These are phyloP conservation scores for Xylariaceae sp. DNA, from an alignment of 2,329 filamentous ascomycete genomes.

Conservation along the genomic window DNA sequence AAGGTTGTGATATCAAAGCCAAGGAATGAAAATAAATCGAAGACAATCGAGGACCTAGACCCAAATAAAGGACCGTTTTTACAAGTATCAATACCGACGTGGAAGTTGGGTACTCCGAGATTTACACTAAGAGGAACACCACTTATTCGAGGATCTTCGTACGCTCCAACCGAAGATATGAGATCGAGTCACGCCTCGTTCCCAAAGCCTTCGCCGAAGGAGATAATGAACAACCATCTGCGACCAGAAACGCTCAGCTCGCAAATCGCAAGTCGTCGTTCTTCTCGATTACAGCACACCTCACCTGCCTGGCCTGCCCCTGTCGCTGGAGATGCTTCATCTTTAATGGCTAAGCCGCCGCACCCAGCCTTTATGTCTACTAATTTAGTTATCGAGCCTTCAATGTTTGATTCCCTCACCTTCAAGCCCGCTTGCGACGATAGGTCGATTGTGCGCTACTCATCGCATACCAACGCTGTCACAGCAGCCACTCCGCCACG, in stretches of 20 bases:
- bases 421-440: slow-evolving; percentile 81
- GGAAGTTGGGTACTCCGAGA: slow-evolving; percentile 79
- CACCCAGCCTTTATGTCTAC: slow-evolving; percentile 57
- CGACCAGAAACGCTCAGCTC: slow-evolving; percentile 39
- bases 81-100: slow-evolving; percentile 80
- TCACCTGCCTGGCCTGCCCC: slow-evolving; percentile 31
- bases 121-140: slow-evolving; percentile 80
- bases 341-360: slow-evolving; percentile 48
- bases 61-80: slow-evolving; percentile 59
- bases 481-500: slow-evolving; percentile 88
- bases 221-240: slow-evolving; percentile 38
- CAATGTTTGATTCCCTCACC: slow-evolving; percentile 82
- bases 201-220: slow-evolving; percentile 45
- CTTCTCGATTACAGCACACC: slow-evolving; percentile 44
- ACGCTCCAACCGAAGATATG: slow-evolving; percentile 75
- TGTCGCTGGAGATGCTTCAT: slow-evolving; percentile 14
- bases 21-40: slow-evolving; percentile 63
- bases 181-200: slow-evolving; percentile 66
- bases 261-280: slow-evolving; percentile 46
- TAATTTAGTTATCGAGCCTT: slow-evolving; percentile 65
- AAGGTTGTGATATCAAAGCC: slow-evolving; percentile 82
- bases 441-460: slow-evolving; percentile 81
- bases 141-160: slow-evolving; percentile 80
- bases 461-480: slow-evolving; percentile 72
- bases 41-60: slow-evolving; percentile 65